phyloP scores from a whole-genome alignment of 495 filamentous ascomycete genomes.

The Bacidia gigantensis region DNA sequence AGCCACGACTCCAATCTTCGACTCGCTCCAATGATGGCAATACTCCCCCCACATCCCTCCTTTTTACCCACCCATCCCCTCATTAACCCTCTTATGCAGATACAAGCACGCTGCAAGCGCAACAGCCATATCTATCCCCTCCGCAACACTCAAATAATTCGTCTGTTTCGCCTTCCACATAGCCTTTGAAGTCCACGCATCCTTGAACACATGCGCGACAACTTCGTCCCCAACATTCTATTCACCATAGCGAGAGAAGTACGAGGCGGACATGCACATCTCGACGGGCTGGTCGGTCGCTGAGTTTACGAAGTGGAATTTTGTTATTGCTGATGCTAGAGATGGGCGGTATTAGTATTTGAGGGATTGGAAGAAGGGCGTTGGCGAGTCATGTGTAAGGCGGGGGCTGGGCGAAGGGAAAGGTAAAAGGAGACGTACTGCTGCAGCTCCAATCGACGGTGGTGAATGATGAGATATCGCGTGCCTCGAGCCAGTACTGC shows the following conservation, averaged over 20 bases:
- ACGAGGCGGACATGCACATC: background rate
- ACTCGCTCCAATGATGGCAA: background rate
- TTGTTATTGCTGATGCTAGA: background rate
- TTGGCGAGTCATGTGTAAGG: background rate
- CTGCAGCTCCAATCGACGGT: background rate
- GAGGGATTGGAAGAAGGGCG: background rate
- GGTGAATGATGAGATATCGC: background rate
- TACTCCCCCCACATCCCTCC: background rate
- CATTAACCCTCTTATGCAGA: slow-evolving; percentile 2
- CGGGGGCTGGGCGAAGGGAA: background rate
- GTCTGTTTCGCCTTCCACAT: background rate
- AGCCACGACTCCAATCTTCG: no score
- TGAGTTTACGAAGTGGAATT: background rate
- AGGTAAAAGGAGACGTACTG: background rate
- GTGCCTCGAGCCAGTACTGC: background rate
- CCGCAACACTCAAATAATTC: background rate
- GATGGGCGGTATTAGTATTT: no score
- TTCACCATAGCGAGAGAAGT: background rate
- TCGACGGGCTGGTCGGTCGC: background rate
- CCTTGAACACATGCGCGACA: background rate
- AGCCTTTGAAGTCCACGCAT: background rate
- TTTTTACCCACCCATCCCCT: background rate
- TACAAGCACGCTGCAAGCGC: slow-evolving; percentile 1
- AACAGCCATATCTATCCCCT: background rate
- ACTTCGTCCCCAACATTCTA: slow-evolving; percentile 1